Evolutionary conservation across 1,284 basidiomycete species (phyloP), one percentile per base, ranked within the genome.

Genomic region (Boletus smithii): DNA sequence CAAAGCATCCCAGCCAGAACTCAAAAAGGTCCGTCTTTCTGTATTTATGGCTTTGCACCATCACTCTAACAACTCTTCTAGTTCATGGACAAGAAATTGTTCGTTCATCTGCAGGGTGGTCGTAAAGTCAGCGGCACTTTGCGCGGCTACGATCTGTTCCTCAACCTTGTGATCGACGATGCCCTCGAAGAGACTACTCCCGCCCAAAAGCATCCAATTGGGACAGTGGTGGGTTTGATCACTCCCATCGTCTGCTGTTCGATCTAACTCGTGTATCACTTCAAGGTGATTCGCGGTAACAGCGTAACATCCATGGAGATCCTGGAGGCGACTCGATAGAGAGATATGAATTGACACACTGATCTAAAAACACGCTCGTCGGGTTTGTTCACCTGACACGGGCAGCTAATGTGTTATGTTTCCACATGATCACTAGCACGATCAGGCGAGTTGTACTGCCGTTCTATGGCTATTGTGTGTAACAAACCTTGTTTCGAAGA

Each of bases 81-180:
- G 89, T 99, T 97, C 68, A 97, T 99, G 91, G 97, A 99, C 81
- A 97, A 97, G 76, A 90, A 88, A 60, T 75, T 98, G 58, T 94
- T 93, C 70, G 79, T 99, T 63, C 86, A 97, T 73, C 77, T 99
- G 7, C 95, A 99, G 67, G 97, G 95, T 45, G 93, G 93, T 49
- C 87, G 97, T 61, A 93, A 91, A 77, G 88, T 99, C 61, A 92
- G 91, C 70, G 97, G 95, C 48, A 86, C 85, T n/a, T 73, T 99
- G 47, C 85, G 97, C 53, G 97, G 97, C 31, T 99, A 95, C 71
- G 97, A 99, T 76, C 88, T 99, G 60, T 99, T 99, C 76, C 75
- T 99, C 67, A 99, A 99, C 70, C 80, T 99, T 34, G 95, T 99
- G 51, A 83, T 99, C 65, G 95, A 99, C 67, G 91, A 98, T 62